Evolutionary conservation across 1,284 basidiomycete genomes (phyloP), one percentile per base, ranked within the genome.

Genomic region (Cryptococcus jaspeensis): DNA sequence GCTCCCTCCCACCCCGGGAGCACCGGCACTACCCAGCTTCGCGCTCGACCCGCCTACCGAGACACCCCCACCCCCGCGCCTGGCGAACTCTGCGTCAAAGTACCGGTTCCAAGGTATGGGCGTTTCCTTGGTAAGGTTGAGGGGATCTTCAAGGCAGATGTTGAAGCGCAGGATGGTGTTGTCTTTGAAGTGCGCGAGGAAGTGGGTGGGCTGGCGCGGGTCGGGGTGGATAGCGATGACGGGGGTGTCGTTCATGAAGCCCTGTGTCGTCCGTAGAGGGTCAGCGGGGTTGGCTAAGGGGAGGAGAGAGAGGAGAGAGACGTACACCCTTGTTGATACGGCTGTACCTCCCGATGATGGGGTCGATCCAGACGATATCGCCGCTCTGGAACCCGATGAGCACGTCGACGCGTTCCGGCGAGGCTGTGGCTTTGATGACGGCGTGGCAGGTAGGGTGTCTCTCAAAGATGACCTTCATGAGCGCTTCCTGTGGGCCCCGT

Each of bases 361-460:
- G 69, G 92, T 87, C 48, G 59, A 96, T 82, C 90, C 93, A 96
- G 50, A 99, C 79, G 23, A 99, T 80, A 76, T 99, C 95, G 15
- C 95, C 95, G 0, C 91, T 89, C 62, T 82, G 83, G 72, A 99
- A 98, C 2, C 95, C 95, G 65, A 99, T 88, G 54, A 98, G 83
- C 12, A 97, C 82, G 71, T 99, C 96, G 40, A 98, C 79, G 44
- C 86, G 84, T 51, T 91, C 88, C 5, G 86, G 80, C 11, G 66
- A 67, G 48, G 67, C 65, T 2, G 75, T 97, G 8, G 84, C 78
- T 15, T 82, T 78, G 66, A 96, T 96, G 49, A 96, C 85, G 66
- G 81, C 89, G 73, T 96, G 91, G 67, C 92, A 94, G 0, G 92
- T 95, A 7, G 91, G 91, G 62, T 87, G 84, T 8, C 87, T 84